A percentile compares a stretch with the other conserved stretches of the same genome.
Evolutionary conservation across 257 asterid species (phyloP).

Genomic region (Leptodermis oblonga): DNA sequence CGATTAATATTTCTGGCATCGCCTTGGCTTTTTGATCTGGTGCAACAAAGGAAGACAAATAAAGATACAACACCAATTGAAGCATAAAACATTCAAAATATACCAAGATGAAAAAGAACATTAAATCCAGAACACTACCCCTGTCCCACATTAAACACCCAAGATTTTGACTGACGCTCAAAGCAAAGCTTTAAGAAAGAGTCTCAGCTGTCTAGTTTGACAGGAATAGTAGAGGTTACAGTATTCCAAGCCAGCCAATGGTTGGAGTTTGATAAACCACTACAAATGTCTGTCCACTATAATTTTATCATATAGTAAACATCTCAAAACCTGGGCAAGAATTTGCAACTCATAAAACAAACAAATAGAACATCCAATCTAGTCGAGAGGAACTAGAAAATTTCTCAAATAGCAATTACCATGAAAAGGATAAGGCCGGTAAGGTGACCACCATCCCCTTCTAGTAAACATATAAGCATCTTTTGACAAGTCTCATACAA

Average conservation of each 20-base stretch:
- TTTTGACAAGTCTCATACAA: not conserved
- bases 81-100: not conserved
- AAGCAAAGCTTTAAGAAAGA: not conserved
- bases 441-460: no score
- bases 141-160: not conserved
- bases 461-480: not conserved
- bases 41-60: not conserved
- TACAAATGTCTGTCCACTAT: not conserved
- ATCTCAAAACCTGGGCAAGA: not conserved
- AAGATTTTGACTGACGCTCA: not conserved
- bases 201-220: not conserved
- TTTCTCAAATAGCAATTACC: not conserved
- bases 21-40: conserved; percentile 62
- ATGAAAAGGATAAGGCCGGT: not conserved
- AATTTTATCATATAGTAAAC: not conserved
- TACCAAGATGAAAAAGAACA: not conserved
- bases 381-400: not conserved
- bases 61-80: not conserved
- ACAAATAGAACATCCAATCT: not conserved
- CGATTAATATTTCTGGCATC: conserved; percentile 66
- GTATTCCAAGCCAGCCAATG: not conserved
- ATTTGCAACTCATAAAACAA: not conserved
- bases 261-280: not conserved
- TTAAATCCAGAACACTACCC: not conserved
- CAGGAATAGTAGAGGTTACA: not conserved